Evolutionary conservation across 495 filamentous ascomycete species (phyloP), one percentile per base, ranked within the genome.

Genomic region (Cairneyella variabilis): DNA sequence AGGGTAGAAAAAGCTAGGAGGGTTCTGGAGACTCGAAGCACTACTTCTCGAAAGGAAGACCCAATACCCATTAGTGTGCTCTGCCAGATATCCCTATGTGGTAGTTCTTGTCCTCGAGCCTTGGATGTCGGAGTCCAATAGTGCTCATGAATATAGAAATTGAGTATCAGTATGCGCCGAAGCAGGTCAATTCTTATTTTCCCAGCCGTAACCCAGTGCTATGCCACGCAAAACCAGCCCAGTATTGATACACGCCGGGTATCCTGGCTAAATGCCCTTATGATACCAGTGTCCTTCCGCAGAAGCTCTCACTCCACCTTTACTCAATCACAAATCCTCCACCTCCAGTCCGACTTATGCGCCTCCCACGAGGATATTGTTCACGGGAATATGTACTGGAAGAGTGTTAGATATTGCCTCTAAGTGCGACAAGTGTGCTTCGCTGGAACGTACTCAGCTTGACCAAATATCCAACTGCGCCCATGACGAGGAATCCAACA

Each of bases 401-500:
- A 14, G 0, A n/a, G 20, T 3, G 47, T 48, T 32, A 49, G 16
- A 34, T 3, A 18, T 10, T 16, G 34, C 21, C n/a, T 16, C 18
- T 7, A 0, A 37, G 18, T 28, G 17, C 27, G 23, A 17, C 2
- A 0, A 37, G 18, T 28, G 17, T 21, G 23, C 16, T 23, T 26
- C 30, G 45, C 58, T 12, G 48, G 21, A 14, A 72, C 83, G 53
- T 76, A 91, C 88, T 91, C 63, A 98, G 80, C 77, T 98, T 98
- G 63, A 97, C 88, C 48, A 96, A 72, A 74, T 93, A 97, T 50
- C 92, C 92, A 26, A 54, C 43, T 48, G 75, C 71, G 60, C 85
- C 88, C 88, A 95, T 93, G 37, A 92, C 82, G 25, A 95, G 64
- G 72, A 95, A 95, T 42, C 90, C 90, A 60, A 95, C 85, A 59